Conservation (phyloP, 352 stramenopile genomes). For the Phytophthora syringae region DNA sequence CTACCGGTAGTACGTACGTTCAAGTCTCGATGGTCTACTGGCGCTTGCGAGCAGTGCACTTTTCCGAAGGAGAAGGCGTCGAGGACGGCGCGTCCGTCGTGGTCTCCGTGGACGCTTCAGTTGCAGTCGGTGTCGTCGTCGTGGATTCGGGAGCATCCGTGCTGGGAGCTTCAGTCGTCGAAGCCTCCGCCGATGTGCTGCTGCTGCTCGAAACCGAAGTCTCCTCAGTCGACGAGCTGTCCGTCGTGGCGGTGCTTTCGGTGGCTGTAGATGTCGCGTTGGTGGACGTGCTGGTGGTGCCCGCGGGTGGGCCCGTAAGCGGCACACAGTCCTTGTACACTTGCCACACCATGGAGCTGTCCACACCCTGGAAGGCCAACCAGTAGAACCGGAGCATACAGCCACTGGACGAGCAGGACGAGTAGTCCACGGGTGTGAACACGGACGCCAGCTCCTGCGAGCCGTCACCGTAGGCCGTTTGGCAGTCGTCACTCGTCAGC, state of each 20-base stretch:
- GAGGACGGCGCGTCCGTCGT: conserved; percentile 12
- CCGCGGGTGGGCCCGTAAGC: conserved; percentile 17
- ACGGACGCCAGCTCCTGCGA: conserved; percentile 26
- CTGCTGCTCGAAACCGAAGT: conserved; percentile 10
- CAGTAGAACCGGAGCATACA: conserved; percentile 45
- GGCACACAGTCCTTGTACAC: conserved; percentile 41
- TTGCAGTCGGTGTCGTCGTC: neutral
- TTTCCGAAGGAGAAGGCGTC: conserved; percentile 24
- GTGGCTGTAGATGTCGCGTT: conserved; percentile 24
- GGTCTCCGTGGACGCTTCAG: conserved; percentile 8
- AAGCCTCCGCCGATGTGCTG: conserved; percentile 9
- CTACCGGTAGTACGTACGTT: neutral
- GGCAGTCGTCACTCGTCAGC: conserved; percentile 37
- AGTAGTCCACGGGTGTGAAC: conserved; percentile 42
- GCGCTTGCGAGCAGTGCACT: conserved; percentile 21
- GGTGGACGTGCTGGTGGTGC: conserved; percentile 24
- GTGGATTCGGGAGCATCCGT: conserved; percentile 12
- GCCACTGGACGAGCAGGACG: conserved; percentile 23
- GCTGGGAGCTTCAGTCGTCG: conserved; percentile 9
- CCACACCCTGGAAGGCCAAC: no score
- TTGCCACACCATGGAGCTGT: conserved; percentile 34
- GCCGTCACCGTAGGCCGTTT: conserved; percentile 28
- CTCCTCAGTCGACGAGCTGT: conserved; percentile 1
- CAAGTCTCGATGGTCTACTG: conserved; percentile 1
- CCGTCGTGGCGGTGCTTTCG: conserved; percentile 1